Evolutionary conservation across 2,329 filamentous ascomycete genomes (phyloP), one percentile per base, ranked within the genome.

Genomic region (Beauveria brongniartii): DNA sequence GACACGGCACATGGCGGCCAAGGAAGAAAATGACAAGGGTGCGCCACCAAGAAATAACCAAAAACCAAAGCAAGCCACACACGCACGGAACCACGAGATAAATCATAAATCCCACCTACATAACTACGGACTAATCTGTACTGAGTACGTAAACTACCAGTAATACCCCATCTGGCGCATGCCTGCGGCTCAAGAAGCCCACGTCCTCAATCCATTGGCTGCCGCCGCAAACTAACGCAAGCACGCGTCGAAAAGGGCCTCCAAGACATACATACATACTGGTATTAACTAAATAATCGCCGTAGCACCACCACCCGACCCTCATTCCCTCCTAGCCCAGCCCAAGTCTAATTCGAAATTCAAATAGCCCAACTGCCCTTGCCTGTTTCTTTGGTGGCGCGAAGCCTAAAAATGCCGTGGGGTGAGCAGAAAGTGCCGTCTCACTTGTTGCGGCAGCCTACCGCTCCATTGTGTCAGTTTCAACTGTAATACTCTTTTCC

Each of bases 201-300:
- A 59, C 57, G 57, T 46, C 48, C 57, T 28, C 20, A 12, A 59
- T 40, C 48, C 50, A 59, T 59, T 59, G 57, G 57, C 55, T 59
- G 47, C 20, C 47, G 34, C 47, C 26, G 28, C 40, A 53, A 53
- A 54, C 40, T 59, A 47, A 30, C 55, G 47, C 55, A 59, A 37
- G 37, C 55, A 48, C 43, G 20, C n/a, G 5, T 37, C 34, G 18
- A 34, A 10, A 30, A 51, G 30, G 43, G 43, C 28, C 14, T 44
- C 52, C 52, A 55, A 55, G 53, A 55, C 55, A 59, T 37, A 37
- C 24, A 18, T 18, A 28, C 28, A 28, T 28, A 2, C 1, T 28
- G 28, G 28, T 28, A 1, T 22, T 22, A 22, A 28, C 8, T 28
- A 20, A 3, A 6, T 8, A 16, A 41, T 18, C 30, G 9, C 55